Evolutionary conservation across 768 basidiomycete species (phyloP), one percentile per base, ranked within the genome.

Genomic region (Lentinus tigrinus): DNA sequence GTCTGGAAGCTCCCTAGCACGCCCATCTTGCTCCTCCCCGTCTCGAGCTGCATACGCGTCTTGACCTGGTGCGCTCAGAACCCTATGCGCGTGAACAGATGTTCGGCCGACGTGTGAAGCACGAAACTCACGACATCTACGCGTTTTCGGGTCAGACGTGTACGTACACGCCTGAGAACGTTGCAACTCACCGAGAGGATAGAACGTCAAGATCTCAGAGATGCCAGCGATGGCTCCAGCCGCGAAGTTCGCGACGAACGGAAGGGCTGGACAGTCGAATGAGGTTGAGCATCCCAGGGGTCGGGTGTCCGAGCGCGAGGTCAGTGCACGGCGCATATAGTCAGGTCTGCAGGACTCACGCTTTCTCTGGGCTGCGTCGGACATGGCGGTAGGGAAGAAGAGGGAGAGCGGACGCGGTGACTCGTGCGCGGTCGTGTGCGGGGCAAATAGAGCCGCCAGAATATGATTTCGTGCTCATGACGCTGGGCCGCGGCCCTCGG

Each of bases 21-120:
- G 6, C 95, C 91, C 56, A 83, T 78, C 44, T 82, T 73, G 36
- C 80, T 74, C 74, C 90, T 92, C 3, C 93, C 93, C 4, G 87
- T 91, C 70, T 91, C 89, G n/a, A 99, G 80, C 71, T 99, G 97
- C 87, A 98, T 95, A 26, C 97, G 91, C 21, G 97, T 99, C 77
- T 99, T 98, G 70, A 98, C 94, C 91, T 94, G 69, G 17, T 42
- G 37, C 27, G 58, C 54, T 50, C 52, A 38, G 28, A 23, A 46
- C 26, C 52, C 56, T 43, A 58, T 38, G 43, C 62, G 57, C 17
- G 59, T 56, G 40, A 62, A 50, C 57, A 40, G 21, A 14, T 26
- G 52, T 55, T 38, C 37, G 21, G 27, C 21, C 13, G 37, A 24
- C 4, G 21, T 50, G 44, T 43, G 31, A 9, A 17, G 47, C 31